Evolutionary conservation across 2,329 filamentous ascomycete genomes (phyloP).

Genomic region (Periglandula ipomoeae): DNA sequence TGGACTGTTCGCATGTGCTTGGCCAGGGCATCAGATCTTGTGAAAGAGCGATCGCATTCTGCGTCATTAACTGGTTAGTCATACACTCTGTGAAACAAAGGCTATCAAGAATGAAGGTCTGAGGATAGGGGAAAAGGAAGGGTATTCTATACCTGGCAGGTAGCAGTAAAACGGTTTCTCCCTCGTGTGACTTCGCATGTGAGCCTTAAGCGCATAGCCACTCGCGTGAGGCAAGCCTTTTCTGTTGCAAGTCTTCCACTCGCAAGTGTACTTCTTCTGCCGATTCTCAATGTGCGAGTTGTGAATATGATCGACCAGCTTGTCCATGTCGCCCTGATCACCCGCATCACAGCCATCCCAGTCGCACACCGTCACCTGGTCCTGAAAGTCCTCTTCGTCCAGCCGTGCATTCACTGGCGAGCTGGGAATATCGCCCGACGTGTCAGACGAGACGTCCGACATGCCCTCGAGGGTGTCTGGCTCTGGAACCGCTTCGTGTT

Average conservation of each 20-base stretch:
- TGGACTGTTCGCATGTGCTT: slow-evolving; percentile 99
- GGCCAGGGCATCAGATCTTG: slow-evolving; percentile 85
- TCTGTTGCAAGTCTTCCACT: slow-evolving; percentile 82
- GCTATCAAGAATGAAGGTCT: neutral
- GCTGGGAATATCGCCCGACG: slow-evolving; percentile 72
- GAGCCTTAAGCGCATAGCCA: slow-evolving; percentile 89
- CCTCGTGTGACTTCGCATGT: slow-evolving; percentile 95
- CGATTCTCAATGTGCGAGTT: slow-evolving; percentile 88
- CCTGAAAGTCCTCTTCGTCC: slow-evolving; percentile 66
- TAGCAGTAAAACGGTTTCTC: slow-evolving; percentile 99
- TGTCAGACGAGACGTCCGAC: slow-evolving; percentile 81
- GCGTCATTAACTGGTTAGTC: neutral
- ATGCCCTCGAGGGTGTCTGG: slow-evolving; percentile 46
- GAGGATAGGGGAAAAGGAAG: neutral
- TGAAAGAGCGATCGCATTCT: slow-evolving; percentile 98
- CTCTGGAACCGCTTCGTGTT: slow-evolving; percentile 36
- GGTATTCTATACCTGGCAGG: slow-evolving; percentile 61
- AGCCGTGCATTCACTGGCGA: slow-evolving; percentile 57
- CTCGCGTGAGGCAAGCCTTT: slow-evolving; percentile 91
- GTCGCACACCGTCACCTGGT: slow-evolving; percentile 68
- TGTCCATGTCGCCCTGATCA: slow-evolving; percentile 73
- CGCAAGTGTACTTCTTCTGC: slow-evolving; percentile 96
- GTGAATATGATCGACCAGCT: slow-evolving; percentile 74
- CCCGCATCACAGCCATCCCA: slow-evolving; percentile 68
- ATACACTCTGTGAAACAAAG: slow-evolving; percentile 5